A percentile compares a stretch with the other conserved stretches of the same genome.
Evolutionary conservation across 345 rosid species (phyloP).

Genomic region (Salix arbutifolia): DNA sequence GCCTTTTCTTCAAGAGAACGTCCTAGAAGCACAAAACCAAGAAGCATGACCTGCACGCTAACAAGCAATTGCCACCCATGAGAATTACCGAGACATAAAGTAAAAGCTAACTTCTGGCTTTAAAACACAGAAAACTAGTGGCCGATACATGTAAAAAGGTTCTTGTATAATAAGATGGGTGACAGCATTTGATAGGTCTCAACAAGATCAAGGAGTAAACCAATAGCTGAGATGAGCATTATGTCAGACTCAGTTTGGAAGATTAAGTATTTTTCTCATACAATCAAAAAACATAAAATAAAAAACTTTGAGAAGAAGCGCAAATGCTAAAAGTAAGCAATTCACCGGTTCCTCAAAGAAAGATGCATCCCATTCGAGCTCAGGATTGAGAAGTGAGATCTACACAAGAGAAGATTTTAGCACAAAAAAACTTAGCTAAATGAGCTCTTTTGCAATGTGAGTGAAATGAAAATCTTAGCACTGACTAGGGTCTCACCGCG

Average conservation of each 20-base stretch:
- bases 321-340: conserved; percentile 38
- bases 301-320: conserved; percentile 3
- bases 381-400: conserved; percentile 85
- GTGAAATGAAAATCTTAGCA: conserved; percentile 7
- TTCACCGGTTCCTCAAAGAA: conserved; percentile 98
- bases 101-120: conserved; percentile 1
- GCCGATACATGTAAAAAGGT: background rate
- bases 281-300: conserved; percentile 1
- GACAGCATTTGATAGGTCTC: background rate
- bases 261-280: background rate
- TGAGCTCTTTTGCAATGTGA: background rate
- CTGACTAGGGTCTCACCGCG: conserved; percentile 43
- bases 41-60: conserved; percentile 99
- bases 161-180: background rate
- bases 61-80: conserved; percentile 45
- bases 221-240: background rate
- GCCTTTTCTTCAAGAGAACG: conserved; percentile 92
- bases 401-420: conserved; percentile 25
- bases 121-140: background rate
- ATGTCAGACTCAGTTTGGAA: background rate
- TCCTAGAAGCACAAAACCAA: conserved; percentile 91
- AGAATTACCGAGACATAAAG: conserved; percentile 20
- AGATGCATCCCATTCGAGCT: conserved; percentile 82
- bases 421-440: background rate
- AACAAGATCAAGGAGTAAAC: background rate